A percentile compares a stretch with the other conserved stretches of the same genome.
These are phyloP conservation scores for Ophiognomonia clavigignenti-juglandacearum DNA, from an alignment of 2,329 filamentous ascomycete genomes.

Conservation along the genomic window DNA sequence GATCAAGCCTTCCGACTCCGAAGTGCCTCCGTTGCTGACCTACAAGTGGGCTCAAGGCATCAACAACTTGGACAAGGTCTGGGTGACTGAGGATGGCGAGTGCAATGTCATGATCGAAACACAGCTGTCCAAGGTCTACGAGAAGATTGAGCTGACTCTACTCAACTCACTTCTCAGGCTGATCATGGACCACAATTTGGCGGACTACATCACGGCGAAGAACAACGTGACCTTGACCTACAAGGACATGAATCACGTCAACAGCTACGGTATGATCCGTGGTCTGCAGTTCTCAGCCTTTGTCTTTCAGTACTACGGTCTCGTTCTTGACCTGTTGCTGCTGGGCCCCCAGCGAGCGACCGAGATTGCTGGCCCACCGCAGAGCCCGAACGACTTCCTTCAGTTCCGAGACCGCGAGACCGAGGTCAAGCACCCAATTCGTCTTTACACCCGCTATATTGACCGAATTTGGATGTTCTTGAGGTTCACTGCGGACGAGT, in stretches of 20 bases:
- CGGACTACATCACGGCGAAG: constrained; percentile 98
- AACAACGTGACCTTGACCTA: constrained; percentile 99
- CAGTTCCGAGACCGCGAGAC: constrained; percentile 93
- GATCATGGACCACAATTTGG: constrained; percentile 99
- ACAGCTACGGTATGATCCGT: constrained; percentile 97
- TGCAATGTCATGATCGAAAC: constrained; percentile 99
- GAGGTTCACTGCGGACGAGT: constrained; percentile 89
- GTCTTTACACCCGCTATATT: constrained; percentile 96
- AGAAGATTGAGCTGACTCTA: constrained; percentile 96
- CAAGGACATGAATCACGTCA: constrained; percentile 99
- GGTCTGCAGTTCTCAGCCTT: constrained; percentile 97
- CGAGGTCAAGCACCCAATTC: constrained; percentile 89
- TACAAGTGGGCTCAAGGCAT: constrained; percentile 99
- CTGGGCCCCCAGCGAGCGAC: constrained; percentile 94
- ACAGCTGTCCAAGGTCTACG: constrained; percentile 96
- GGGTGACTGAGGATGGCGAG: constrained; percentile 89
- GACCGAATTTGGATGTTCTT: constrained; percentile 99
- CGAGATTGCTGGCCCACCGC: constrained; percentile 91
- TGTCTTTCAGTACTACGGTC: constrained; percentile 97
- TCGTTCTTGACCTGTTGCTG: constrained; percentile 88
- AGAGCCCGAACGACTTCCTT: constrained; percentile 93
- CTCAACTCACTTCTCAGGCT: constrained; percentile 87
- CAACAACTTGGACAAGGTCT: constrained; percentile 94
- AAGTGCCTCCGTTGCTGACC: constrained; percentile 86
- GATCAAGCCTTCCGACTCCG: constrained; percentile 98